Evolutionary conservation across 1,284 basidiomycete species (phyloP).

Genomic region (Irpex sp.): DNA sequence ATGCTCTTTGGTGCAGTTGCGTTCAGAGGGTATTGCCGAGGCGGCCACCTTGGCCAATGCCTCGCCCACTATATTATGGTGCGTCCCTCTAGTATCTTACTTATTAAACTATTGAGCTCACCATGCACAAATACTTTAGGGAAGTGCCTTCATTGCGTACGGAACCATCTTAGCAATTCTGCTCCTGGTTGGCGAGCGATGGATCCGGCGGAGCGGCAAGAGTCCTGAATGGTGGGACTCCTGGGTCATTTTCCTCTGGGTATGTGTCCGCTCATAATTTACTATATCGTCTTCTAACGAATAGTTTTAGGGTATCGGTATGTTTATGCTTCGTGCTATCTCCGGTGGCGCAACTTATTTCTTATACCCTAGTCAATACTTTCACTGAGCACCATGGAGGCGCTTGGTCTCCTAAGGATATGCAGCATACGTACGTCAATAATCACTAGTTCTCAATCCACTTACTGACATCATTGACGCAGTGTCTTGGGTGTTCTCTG

Average conservation of each 20-base stretch:
- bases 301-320: slow-evolving; percentile 52
- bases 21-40: slow-evolving; percentile 69
- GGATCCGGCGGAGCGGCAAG: slow-evolving; percentile 68
- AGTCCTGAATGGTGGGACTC: slow-evolving; percentile 93
- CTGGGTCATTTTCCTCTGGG: slow-evolving; percentile 87
- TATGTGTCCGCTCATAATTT: slow-evolving; percentile 32
- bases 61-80: slow-evolving; percentile 91
- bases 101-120: neutral
- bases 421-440: slow-evolving; percentile 82
- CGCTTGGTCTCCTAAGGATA: slow-evolving; percentile 86
- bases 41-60: slow-evolving; percentile 74
- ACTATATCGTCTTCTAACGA: slow-evolving; percentile 1
- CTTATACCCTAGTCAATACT: slow-evolving; percentile 67
- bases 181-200: slow-evolving; percentile 78
- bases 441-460: neutral
- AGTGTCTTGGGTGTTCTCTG: slow-evolving; percentile 48
- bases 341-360: neutral
- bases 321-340: slow-evolving; percentile 17
- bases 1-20: slow-evolving; percentile 73
- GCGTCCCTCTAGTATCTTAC: slow-evolving; percentile 11
- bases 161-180: slow-evolving; percentile 83
- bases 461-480: neutral
- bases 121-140: slow-evolving; percentile 28
- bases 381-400: slow-evolving; percentile 89
- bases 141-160: slow-evolving; percentile 86